A percentile compares a stretch with the other conserved stretches of the same genome.
These are phyloP conservation scores for Parathielavia hyrcaniae DNA, from an alignment of 495 filamentous ascomycete species.

Conservation along the genomic window DNA sequence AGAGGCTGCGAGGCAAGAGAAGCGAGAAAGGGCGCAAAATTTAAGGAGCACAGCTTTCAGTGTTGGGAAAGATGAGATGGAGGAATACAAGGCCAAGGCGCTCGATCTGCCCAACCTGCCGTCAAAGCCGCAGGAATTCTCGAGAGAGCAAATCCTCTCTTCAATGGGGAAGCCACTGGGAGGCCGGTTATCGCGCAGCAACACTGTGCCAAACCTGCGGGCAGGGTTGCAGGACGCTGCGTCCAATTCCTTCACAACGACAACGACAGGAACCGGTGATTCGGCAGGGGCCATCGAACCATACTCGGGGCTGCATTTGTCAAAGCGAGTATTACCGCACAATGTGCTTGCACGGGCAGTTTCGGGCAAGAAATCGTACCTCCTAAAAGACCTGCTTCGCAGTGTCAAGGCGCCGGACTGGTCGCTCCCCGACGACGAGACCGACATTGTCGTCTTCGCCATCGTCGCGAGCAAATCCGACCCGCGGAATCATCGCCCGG, in stretches of 20 bases:
- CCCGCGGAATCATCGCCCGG: slow-evolving; percentile 60
- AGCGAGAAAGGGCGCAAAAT: slow-evolving; percentile 47
- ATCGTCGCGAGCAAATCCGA: slow-evolving; percentile 82
- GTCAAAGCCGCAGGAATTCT: slow-evolving; percentile 47
- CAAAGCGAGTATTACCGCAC: slow-evolving; percentile 81
- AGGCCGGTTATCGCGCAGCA: slow-evolving; percentile 44
- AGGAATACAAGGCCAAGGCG: slow-evolving; percentile 57
- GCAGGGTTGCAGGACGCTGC: slow-evolving; percentile 3
- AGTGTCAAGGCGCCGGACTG: slow-evolving; percentile 78
- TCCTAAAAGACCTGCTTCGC: slow-evolving; percentile 75
- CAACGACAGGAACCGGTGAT: neutral
- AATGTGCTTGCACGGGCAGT: slow-evolving; percentile 67
- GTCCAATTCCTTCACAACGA: slow-evolving; percentile 5
- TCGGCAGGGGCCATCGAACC: slow-evolving; percentile 62
- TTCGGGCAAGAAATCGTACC: slow-evolving; percentile 64
- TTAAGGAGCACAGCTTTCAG: slow-evolving; percentile 66
- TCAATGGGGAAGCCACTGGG: slow-evolving; percentile 29
- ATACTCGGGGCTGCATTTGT: slow-evolving; percentile 78
- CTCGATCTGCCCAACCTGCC: slow-evolving; percentile 48
- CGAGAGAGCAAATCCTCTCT: slow-evolving; percentile 58
- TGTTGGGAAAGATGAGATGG: slow-evolving; percentile 58
- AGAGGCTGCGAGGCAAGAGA: slow-evolving; percentile 51
- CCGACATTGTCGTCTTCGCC: slow-evolving; percentile 80
- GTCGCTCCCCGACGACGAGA: slow-evolving; percentile 73
- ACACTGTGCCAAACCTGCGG: slow-evolving; percentile 46